Conservation (phyloP, 805 yeast genomes). For the Ogataea paradorogensis region DNA sequence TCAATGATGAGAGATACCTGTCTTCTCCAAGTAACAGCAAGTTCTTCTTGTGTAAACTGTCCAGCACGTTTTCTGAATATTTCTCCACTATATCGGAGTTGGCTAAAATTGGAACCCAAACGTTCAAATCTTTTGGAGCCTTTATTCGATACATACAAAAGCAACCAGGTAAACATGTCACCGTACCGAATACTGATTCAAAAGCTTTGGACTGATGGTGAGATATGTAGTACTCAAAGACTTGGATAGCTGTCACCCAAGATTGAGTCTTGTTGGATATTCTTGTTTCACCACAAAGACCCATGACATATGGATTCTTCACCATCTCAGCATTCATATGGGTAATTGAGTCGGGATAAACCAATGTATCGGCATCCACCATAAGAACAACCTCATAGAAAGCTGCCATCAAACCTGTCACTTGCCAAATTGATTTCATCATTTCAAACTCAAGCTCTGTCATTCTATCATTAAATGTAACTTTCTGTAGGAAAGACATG, state of each 20-base stretch:
- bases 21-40: conserved; percentile 86
- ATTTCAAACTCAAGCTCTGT: conserved; percentile 82
- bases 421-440: conserved; percentile 68
- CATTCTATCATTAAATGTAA: conserved; percentile 93
- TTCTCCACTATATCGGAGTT: conserved; percentile 93
- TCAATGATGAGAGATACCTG: conserved; percentile 76
- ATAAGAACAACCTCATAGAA: conserved; percentile 78
- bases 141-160: conserved; percentile 90
- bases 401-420: conserved; percentile 83
- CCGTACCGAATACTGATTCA: conserved; percentile 93
- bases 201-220: conserved; percentile 94
- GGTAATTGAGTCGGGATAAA: conserved; percentile 80
- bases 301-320: conserved; percentile 83
- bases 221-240: conserved; percentile 87
- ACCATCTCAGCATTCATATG: conserved; percentile 92
- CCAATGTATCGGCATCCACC: conserved; percentile 95
- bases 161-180: conserved; percentile 94
- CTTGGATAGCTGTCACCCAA: conserved; percentile 94
- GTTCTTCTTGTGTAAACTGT: conserved; percentile 83
- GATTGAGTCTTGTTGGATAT: conserved; percentile 77
- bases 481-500: conserved; percentile 85
- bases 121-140: conserved; percentile 75
- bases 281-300: conserved; percentile 92
- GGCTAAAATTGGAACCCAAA: conserved; percentile 92
- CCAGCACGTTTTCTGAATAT: conserved; percentile 81